Evolutionary conservation across 164 flowering plant species (phyloP), one percentile per base, ranked within the genome.

Genomic region (Protea cynaroides): DNA sequence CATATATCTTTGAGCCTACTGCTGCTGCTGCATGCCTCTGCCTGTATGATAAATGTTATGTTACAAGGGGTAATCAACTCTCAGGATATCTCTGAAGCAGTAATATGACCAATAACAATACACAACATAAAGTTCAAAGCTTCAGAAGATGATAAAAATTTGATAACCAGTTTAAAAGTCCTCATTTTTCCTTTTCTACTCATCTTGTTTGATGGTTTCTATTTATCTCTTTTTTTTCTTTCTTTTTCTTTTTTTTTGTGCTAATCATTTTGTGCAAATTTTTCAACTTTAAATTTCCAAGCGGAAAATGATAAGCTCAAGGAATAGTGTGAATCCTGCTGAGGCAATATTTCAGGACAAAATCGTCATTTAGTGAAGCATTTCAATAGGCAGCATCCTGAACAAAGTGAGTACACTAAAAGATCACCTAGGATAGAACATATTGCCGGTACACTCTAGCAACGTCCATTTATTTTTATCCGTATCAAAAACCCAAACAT

Each of bases 21-120:
- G 72, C 86, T 52, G 93, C 95, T 61, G 98, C 92, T 55, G 98
- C 88, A 80, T 94, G 98, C 25, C 98, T 89, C 73, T 93, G 98
- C 91, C 98, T 93, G 85, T 47, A 52, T 12, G 58, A 58, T 14
- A 67, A 25, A 50, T n/a, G 7, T 12, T 34, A 46, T 50, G 14
- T 62, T 60, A 63, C n/a, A 57, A 46, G 15, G 14, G 46, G 15
- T n/a, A 38, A 43, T 58, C 23, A 50, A 21, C 57, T 0, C 7
- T 38, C 10, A 46, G 18, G 40, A 8, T 3, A 54, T 11, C 25
- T 8, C 37, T 34, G 46, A 56, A 22, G 19, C 19, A 25, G 21
- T 1, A 13, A 37, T 36, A 17, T 21, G 25, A 25, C 64, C 29
- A 40, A 63, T 23, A 40, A 56, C 3, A 37, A 49, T 36, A 63